Base-by-base conservation (phyloP, 2,329 filamentous ascomycete genomes). In the Nigrospora oryzae region DNA sequence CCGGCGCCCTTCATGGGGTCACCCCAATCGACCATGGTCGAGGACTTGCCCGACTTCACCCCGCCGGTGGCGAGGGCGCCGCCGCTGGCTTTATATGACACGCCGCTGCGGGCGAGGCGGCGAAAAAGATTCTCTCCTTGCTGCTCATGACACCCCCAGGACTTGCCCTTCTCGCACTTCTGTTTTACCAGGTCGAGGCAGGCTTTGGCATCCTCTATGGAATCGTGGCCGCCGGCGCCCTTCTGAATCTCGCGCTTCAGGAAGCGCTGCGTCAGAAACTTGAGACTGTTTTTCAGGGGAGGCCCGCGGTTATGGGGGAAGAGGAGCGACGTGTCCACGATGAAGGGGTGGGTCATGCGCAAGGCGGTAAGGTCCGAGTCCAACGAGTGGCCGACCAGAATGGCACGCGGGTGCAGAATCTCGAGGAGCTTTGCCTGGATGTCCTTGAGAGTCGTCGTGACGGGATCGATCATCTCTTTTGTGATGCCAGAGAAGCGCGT, bases 401-500 rank as follows among this genome's bases (percentile, higher is more conserved):
- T 84, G 11, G 86, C 81, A 36, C 76, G 79, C 0, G 84, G 81
- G 35, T 81, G 79, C 31, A 98, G 66, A 12, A 96, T 71, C 5
- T 79, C 65, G 15, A 93, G 69, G 14, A 98, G 75, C 50, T 81
- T 83, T 44, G 76, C 63, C 63, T 98, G 93, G 42, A 98, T 87
- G 59, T 97, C 90, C 45, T 65, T 55, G 10, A 96, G 76, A 0
- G 83, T 90, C 3, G 90, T 97, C 1, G 86, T 94, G 35, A 97
- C 83, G 32, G 83, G 75, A 36, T 82, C 79, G 31, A 98, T 78
- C 78, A 90, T 89, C 51, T 83, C 80, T 56, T 86, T 76, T 4
- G 91, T 98, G 58, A 98, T 96, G 50, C 93, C 93, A 1, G 93
- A 98, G 64, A 82, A 94, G 44, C 77, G 83, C 1, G 93, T 98